Base-by-base conservation (phyloP, 2,329 filamentous ascomycete species). In the Aspergillus floridensis region DNA sequence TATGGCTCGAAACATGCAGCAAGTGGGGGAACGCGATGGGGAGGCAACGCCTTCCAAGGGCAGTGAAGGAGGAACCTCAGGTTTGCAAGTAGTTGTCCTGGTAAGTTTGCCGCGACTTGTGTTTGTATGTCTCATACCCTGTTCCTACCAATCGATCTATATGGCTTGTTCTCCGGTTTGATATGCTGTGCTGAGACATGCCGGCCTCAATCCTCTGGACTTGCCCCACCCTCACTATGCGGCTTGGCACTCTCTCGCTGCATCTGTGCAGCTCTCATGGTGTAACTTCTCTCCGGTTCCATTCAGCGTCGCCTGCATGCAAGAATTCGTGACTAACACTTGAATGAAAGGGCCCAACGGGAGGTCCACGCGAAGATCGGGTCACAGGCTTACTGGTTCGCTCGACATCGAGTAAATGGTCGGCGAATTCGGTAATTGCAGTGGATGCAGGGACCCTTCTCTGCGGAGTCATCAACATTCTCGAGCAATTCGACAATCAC, bases 401-500 rank as follows among this genome's bases (percentile, higher is more conserved):
- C 50, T 93, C 93, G 4, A 83, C 89, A 10, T 85, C 88, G 31
- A 85, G 89, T 55, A 85, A 87, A 62, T 99, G 95, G 95, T 81
- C 84, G 52, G 89, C 88, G 68, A 88, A 90, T 49, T 97, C 92
- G 0, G 76, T 97, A 46, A 81, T 98, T 29, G 92, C 93, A n/a
- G 89, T 99, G 55, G 95, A 99, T 79, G 93, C 92, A 10, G 95
- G 95, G 51, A 91, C 93, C 32, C 90, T 97, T 73, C 84, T 99
- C 46, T 87, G 91, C 29, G 87, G 91, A 57, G 96, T 99, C 58
- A 86, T 86, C n/a, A 84, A 85, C 51, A 90, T 96, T 51, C 81
- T 99, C 26, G 83, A 92, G 63, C 63, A 63, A 44, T 68, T 68
- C 46, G 58, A 72, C 35, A 66, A 69, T 55, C 69, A 68, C 22